These are phyloP conservation scores for Globisporangium rhizosaccharum DNA, from an alignment of 352 stramenopile species.

Conservation along the genomic window DNA sequence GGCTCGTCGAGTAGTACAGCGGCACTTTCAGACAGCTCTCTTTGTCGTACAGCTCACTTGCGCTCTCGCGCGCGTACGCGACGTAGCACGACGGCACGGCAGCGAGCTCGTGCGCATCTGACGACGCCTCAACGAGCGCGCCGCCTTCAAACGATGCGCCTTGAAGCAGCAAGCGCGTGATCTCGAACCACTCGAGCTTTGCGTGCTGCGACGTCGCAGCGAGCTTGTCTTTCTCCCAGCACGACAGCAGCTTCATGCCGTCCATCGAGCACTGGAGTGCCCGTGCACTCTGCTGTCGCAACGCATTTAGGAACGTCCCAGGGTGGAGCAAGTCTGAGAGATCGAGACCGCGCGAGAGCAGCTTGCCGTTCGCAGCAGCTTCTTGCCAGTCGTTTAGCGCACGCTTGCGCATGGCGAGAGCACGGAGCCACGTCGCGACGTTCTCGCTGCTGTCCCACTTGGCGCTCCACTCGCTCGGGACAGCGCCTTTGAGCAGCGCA, in stretches of 20 bases:
- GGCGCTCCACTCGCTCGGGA: constrained; percentile 76
- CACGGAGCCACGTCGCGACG: constrained; percentile 73
- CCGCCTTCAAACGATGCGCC: constrained; percentile 83
- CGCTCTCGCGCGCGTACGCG: constrained; percentile 72
- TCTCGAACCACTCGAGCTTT: constrained; percentile 74
- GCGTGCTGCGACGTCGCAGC: constrained; percentile 12
- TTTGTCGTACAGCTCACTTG: constrained; percentile 70
- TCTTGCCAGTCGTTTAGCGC: constrained; percentile 86
- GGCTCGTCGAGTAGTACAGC: constrained; percentile 73
- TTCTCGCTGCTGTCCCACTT: constrained; percentile 81
- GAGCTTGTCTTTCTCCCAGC: constrained; percentile 78
- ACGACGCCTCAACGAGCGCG: constrained; percentile 66
- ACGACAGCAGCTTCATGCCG: constrained; percentile 86
- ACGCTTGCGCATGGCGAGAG: constrained; percentile 68
- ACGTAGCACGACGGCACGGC: constrained; percentile 76
- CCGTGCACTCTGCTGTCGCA: constrained; percentile 89
- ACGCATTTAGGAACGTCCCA: constrained; percentile 92
- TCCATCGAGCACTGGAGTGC: constrained; percentile 86
- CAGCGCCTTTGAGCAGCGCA: constrained; percentile 60
- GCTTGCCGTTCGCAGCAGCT: constrained; percentile 37
- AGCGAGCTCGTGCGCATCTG: constrained; percentile 82
- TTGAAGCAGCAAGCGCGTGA: constrained; percentile 80
- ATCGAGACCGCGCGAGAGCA: constrained; percentile 77
- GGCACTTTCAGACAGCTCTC: constrained; percentile 71
- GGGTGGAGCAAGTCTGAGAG: constrained; percentile 91